A percentile compares a stretch with the other conserved stretches of the same genome.
These are phyloP conservation scores for Talaromyces albobiverticillius DNA, from an alignment of 2,329 filamentous ascomycete species.

Conservation along the genomic window DNA sequence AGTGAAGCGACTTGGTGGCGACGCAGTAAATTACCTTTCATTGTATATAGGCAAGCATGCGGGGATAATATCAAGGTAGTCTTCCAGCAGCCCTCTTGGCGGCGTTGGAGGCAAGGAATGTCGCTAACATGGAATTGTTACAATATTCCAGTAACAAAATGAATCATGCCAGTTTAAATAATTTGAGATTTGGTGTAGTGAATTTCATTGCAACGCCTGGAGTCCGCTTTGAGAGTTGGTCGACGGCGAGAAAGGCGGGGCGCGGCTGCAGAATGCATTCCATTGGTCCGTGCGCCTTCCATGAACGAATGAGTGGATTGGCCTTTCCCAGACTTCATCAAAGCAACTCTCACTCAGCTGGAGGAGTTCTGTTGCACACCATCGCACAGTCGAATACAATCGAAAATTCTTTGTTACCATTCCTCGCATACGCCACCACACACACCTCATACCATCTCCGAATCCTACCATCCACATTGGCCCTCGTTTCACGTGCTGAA, in stretches of 20 bases:
- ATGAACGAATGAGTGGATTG: not conserved
- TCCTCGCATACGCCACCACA: not conserved
- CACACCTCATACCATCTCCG: not conserved
- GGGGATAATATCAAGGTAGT: not conserved
- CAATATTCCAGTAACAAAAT: too few relatives aligned
- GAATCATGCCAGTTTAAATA: too few relatives aligned
- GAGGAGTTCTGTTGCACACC: not conserved
- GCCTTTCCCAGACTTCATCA: not conserved
- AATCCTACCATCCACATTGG: not conserved
- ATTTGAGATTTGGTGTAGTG: not conserved
- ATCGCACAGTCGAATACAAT: not conserved
- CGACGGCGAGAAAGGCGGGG: not conserved
- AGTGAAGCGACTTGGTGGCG: not conserved
- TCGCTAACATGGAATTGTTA: not conserved
- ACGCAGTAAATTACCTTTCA: slow-evolving; percentile 13
- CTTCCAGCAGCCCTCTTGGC: not conserved
- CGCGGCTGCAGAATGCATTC: not conserved
- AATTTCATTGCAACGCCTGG: not conserved
- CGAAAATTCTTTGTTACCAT: not conserved
- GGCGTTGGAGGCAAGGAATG: not conserved
- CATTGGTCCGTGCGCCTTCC: not conserved
- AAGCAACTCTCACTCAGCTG: not conserved
- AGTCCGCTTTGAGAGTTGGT: too few relatives aligned
- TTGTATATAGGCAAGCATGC: not conserved
- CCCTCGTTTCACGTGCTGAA: not conserved